Conservation (phyloP, 1,284 basidiomycete species). For the Neonothopanus nambi region DNA sequence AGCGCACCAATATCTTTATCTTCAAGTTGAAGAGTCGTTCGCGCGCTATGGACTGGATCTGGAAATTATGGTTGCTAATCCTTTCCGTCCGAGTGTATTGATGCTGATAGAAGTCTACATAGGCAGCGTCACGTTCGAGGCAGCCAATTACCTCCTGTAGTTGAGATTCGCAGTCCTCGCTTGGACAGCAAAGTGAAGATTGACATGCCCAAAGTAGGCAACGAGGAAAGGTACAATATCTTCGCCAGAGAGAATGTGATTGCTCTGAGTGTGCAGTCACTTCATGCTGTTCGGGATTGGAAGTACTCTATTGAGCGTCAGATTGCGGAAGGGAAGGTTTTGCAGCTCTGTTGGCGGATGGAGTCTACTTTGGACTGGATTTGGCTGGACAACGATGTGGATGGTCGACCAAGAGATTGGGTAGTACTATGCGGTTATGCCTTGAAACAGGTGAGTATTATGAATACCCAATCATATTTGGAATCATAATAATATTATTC, state of each 20-base stretch:
- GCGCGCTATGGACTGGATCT: conserved; percentile 79
- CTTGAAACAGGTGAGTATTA: conserved; percentile 60
- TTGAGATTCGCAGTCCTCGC: conserved; percentile 48
- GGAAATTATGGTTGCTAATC: conserved; percentile 68
- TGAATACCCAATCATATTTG: background rate
- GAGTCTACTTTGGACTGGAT: conserved; percentile 80
- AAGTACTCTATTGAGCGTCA: conserved; percentile 57
- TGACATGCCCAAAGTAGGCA: conserved; percentile 56
- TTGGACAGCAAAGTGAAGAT: conserved; percentile 64
- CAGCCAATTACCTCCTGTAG: conserved; percentile 43
- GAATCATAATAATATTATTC: too few species aligned
- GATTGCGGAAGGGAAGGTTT: conserved; percentile 52
- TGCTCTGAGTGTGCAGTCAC: conserved; percentile 53
- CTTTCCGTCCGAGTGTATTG: background rate
- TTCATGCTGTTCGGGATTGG: conserved; percentile 62
- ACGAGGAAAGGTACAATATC: conserved; percentile 35
- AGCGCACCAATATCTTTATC: conserved; percentile 78
- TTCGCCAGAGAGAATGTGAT: conserved; percentile 65
- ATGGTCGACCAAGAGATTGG: conserved; percentile 66
- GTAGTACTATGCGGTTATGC: conserved; percentile 73
- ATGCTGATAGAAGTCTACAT: conserved; percentile 5
- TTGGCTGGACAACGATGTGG: conserved; percentile 65
- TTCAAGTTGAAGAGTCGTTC: conserved; percentile 75
- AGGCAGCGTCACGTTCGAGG: conserved; percentile 73
- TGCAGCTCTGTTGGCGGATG: conserved; percentile 77